Evolutionary conservation across 2,329 filamentous ascomycete genomes (phyloP), one percentile per base, ranked within the genome.

Genomic region (Monilinia fructigena): DNA sequence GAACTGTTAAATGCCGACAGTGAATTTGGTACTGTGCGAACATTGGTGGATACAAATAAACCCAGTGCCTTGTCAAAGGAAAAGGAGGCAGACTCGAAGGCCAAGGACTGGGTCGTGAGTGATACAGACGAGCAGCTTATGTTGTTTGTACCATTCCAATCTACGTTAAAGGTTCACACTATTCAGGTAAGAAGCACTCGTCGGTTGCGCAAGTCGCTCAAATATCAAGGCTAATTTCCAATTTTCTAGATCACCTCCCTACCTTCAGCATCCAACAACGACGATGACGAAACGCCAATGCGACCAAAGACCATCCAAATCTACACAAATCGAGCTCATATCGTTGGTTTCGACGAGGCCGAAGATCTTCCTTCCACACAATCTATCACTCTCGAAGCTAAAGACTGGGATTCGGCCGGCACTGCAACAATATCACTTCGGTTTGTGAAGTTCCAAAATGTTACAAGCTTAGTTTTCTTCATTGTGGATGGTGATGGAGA

Each of bases 401-500:
- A 85, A 63, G 92, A 97, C 75, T 99, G 95, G 94, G 91, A 93
- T 77, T 81, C 83, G 55, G 86, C 91, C 18, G 89, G 88, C 62
- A 94, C 91, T 11, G 89, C 87, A 18, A 90, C 83, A 73, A 80
- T 94, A 64, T 80, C 84, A 55, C 80, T 98, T 73, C 90, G 93
- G 18, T 97, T 94, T 75, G 95, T 99, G 79, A 97, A 97, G 81
- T 99, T 98, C 82, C 95, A 98, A 80, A 96, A 93, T 76, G 90
- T 97, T 64, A 90, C 87, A 68, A 95, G 89, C 69, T 76, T 99
- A 73, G 89, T 96, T 23, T 73, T 99, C 14, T 99, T 97, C 77
- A 88, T 99, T 45, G 90, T 91, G 64, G 89, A 96, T 76, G 93
- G 93, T 2, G 91, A 94, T 65, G 89, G 88, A 23, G 89, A 92